Percentiles rank a stretch among this genome's conserved stretches.
These are phyloP conservation scores for Calocybe cyanea DNA, from an alignment of 768 basidiomycete genomes.

Conservation along the genomic window DNA sequence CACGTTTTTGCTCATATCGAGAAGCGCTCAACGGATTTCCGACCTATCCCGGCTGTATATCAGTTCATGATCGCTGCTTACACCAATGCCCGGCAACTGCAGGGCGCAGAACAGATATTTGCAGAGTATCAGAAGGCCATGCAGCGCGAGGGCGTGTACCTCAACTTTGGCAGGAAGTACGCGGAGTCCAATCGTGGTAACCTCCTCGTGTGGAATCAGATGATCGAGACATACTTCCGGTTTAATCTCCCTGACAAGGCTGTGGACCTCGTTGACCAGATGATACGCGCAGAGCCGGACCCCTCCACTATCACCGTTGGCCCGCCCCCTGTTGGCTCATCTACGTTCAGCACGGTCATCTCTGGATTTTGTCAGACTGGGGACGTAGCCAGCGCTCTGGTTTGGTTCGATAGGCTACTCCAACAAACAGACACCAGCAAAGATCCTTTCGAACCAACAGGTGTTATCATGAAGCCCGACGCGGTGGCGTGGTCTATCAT, in stretches of 20 bases:
- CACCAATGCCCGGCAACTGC: constrained; percentile 44
- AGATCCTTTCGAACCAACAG: constrained; percentile 40
- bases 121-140: constrained; percentile 48
- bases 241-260: constrained; percentile 60
- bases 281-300: constrained; percentile 52
- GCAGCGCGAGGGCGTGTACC: constrained; percentile 31
- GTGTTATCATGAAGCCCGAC: constrained; percentile 48
- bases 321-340: constrained; percentile 53
- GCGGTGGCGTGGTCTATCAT: constrained; percentile 53
- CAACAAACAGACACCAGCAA: constrained; percentile 26
- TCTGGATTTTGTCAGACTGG: constrained; percentile 58
- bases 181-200: constrained; percentile 24
- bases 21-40: constrained; percentile 26
- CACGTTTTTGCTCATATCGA: constrained; percentile 65
- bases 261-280: constrained; percentile 61
- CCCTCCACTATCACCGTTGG: constrained; percentile 32
- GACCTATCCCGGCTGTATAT: constrained; percentile 38
- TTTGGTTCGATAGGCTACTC: constrained; percentile 71
- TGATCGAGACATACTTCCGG: constrained; percentile 73
- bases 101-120: constrained; percentile 56
- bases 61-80: constrained; percentile 57
- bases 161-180: constrained; percentile 16
- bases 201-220: constrained; percentile 64
- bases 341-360: constrained; percentile 64
- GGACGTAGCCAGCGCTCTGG: constrained; percentile 59